Evolutionary conservation across 2,329 filamentous ascomycete genomes (phyloP).

Genomic region (Parastagonospora nodorum): DNA sequence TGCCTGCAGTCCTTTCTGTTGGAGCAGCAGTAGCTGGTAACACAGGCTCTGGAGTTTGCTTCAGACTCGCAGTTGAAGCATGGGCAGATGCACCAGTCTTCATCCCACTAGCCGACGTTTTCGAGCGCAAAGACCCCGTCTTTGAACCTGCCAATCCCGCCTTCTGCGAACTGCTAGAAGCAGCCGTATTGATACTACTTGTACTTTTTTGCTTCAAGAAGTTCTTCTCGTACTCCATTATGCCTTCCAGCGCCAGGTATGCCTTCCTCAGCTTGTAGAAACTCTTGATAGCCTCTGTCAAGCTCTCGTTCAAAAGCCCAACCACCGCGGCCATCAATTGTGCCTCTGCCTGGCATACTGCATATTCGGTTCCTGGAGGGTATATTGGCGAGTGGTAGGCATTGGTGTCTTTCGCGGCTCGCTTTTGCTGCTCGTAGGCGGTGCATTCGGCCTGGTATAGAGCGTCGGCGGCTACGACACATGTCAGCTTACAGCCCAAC

Average conservation of each 20-base stretch:
- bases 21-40: slow-evolving; percentile 8
- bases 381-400: slow-evolving; percentile 69
- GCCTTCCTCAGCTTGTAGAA: slow-evolving; percentile 94
- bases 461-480: slow-evolving; percentile 65
- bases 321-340: slow-evolving; percentile 90
- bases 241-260: slow-evolving; percentile 78
- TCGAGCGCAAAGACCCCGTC: slow-evolving; percentile 23
- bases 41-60: slow-evolving; percentile 7
- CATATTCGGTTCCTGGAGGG: slow-evolving; percentile 82
- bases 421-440: slow-evolving; percentile 76
- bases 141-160: slow-evolving; percentile 18
- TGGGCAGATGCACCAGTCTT: slow-evolving; percentile 16
- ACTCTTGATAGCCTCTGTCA: slow-evolving; percentile 87
- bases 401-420: slow-evolving; percentile 68
- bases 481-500: slow-evolving; percentile 8
- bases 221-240: slow-evolving; percentile 75
- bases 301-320: slow-evolving; percentile 85
- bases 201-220: slow-evolving; percentile 52
- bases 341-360: slow-evolving; percentile 80
- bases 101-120: slow-evolving; percentile 9
- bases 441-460: slow-evolving; percentile 76
- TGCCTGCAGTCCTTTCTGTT: slow-evolving; percentile 14
- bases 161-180: slow-evolving; percentile 25
- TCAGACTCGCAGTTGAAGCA: slow-evolving; percentile 23
- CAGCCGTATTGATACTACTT: slow-evolving; percentile 33